phyloP scores from a whole-genome alignment of 225 moss, liverwort and hornwort genomes.

The Marchantia paleacea region DNA sequence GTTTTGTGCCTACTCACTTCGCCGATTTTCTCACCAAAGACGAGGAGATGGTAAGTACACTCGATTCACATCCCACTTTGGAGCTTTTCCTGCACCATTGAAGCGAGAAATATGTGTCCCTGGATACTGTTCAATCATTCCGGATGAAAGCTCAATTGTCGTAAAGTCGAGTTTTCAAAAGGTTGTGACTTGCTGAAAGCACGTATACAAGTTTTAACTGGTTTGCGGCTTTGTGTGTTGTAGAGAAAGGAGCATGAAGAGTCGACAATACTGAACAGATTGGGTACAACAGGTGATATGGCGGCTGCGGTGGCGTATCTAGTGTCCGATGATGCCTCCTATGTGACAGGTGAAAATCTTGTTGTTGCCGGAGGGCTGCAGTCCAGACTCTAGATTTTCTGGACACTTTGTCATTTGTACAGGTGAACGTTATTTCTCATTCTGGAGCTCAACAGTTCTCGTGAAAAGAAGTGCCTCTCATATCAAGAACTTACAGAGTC shows the following conservation, averaged over 20 bases:
- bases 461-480: too few relatives aligned
- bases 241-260: conserved; percentile 59
- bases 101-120: neutral
- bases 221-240: conserved; percentile 10
- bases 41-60: conserved; percentile 46
- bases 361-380: conserved; percentile 75
- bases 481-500: too few relatives aligned
- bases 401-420: neutral
- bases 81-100: neutral
- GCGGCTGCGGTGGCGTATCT: conserved; percentile 87
- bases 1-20: conserved; percentile 90
- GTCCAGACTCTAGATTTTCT: conserved; percentile 57
- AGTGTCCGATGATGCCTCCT: conserved; percentile 82
- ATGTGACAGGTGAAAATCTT: conserved; percentile 87
- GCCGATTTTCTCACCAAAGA: conserved; percentile 45
- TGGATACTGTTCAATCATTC: too few relatives aligned
- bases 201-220: neutral
- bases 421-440: too few relatives aligned
- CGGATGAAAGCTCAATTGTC: neutral
- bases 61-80: neutral
- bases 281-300: conserved; percentile 79
- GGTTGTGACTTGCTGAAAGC: neutral
- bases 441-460: too few relatives aligned
- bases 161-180: neutral
- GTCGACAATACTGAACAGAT: conserved; percentile 50